These are phyloP conservation scores for Rhizopogon vesiculosus DNA, from an alignment of 768 basidiomycete species.

Conservation along the genomic window DNA sequence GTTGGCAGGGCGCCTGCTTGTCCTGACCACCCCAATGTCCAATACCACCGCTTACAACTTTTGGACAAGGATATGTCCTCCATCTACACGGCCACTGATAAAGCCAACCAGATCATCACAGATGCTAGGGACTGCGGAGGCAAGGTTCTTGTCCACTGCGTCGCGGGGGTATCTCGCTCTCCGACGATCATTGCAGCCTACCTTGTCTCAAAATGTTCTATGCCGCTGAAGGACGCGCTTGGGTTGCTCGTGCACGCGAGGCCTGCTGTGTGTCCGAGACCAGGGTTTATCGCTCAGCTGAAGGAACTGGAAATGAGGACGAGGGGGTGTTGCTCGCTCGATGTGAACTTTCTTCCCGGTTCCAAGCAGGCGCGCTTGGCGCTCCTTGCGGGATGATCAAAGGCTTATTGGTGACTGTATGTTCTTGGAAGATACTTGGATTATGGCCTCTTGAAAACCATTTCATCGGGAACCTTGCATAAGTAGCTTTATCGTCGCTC, in stretches of 20 bases:
- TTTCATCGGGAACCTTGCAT: no score
- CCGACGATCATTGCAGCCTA: slow-evolving; percentile 38
- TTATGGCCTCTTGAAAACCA: neutral
- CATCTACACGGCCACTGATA: slow-evolving; percentile 11
- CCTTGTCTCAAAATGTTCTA: slow-evolving; percentile 30
- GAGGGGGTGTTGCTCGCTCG: slow-evolving; percentile 23
- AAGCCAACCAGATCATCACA: slow-evolving; percentile 13
- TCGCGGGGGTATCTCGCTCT: slow-evolving; percentile 41
- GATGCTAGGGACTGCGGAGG: slow-evolving; percentile 25
- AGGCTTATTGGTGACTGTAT: neutral
- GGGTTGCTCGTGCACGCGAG: slow-evolving; percentile 29
- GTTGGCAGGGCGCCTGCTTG: slow-evolving; percentile 31
- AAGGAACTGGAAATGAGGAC: slow-evolving; percentile 18
- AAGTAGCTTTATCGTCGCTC: neutral
- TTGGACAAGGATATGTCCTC: slow-evolving; percentile 28
- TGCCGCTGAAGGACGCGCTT: slow-evolving; percentile 35
- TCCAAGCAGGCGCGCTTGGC: neutral
- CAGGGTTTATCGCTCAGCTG: slow-evolving; percentile 39
- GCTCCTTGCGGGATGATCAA: neutral
- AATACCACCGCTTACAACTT: slow-evolving; percentile 35
- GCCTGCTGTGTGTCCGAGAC: slow-evolving; percentile 35
- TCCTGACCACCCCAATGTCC: slow-evolving; percentile 22
- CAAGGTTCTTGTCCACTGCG: slow-evolving; percentile 40
- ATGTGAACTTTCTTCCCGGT: slow-evolving; percentile 31
- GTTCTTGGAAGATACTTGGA: neutral